Conservation (phyloP, 306 rosid species). For the Sesbania bispinosa region DNA sequence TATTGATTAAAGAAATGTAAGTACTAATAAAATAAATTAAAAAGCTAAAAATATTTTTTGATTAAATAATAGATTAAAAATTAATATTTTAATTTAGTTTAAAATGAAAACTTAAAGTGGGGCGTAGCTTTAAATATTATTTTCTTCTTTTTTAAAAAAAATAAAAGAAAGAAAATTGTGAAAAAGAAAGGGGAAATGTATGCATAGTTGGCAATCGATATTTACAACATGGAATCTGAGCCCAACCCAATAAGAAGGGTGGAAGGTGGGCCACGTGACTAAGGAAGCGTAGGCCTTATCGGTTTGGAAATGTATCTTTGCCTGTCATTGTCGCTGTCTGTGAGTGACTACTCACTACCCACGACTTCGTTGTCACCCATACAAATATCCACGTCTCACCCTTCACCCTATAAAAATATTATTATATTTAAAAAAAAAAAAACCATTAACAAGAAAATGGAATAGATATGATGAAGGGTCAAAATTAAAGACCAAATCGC, state of each 20-base stretch:
- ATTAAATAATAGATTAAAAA: too few relatives aligned
- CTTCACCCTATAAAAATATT: neutral
- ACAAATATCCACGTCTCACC: neutral
- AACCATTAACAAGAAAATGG: neutral
- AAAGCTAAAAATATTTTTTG: too few relatives aligned
- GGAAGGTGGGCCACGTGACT: neutral
- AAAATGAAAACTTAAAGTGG: too few relatives aligned
- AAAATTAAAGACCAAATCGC: conserved; percentile 11
- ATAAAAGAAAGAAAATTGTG: too few relatives aligned
- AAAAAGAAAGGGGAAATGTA: too few relatives aligned
- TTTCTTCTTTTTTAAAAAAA: too few relatives aligned
- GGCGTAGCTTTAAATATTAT: too few relatives aligned
- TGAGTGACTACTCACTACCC: too few relatives aligned
- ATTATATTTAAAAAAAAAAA: neutral
- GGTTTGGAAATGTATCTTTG: neutral
- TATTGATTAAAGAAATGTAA: too few relatives aligned
- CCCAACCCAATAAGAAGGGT: neutral
- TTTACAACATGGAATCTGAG: neutral
- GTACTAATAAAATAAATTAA: too few relatives aligned
- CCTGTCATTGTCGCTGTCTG: neutral
- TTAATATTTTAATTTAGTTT: too few relatives aligned
- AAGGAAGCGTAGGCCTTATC: neutral
- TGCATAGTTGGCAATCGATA: neutral
- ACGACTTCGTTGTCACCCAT: conserved; percentile 15
- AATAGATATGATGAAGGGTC: conserved; percentile 5